Conservation (phyloP, 2,329 filamentous ascomycete species). For the Cordyceps militaris region DNA sequence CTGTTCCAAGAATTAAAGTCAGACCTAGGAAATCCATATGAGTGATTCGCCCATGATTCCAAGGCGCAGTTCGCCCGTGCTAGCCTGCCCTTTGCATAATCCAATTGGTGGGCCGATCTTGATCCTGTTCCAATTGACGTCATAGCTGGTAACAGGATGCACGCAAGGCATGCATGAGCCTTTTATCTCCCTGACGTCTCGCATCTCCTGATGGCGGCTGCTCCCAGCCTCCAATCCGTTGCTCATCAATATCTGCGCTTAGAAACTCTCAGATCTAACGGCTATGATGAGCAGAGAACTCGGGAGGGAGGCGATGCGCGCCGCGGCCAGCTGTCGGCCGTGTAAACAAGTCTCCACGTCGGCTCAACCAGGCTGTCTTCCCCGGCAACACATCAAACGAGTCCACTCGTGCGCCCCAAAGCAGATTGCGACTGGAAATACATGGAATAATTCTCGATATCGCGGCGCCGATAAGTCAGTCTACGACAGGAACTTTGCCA, state of each 20-base stretch:
- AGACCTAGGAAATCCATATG: too few species aligned
- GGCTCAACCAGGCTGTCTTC: not conserved
- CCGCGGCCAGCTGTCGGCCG: not conserved
- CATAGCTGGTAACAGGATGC: slow-evolving; percentile 8
- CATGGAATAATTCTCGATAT: not conserved
- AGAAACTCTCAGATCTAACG: not conserved
- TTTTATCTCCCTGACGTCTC: slow-evolving; percentile 1
- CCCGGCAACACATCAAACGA: not conserved
- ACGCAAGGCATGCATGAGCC: slow-evolving; percentile 3
- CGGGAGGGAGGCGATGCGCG: slow-evolving; percentile 7
- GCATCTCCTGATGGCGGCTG: not conserved
- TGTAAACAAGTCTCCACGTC: not conserved
- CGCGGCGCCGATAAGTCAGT: not conserved
- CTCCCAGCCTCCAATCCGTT: not conserved
- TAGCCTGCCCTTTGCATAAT: not conserved
- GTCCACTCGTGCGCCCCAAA: not conserved
- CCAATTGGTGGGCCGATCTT: slow-evolving; percentile 10
- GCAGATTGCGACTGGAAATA: not conserved
- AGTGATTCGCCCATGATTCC: not conserved
- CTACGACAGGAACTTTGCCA: not conserved
- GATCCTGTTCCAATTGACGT: slow-evolving; percentile 8
- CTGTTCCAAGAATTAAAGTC: too few species aligned
- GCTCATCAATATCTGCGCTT: not conserved
- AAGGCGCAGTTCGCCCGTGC: not conserved
- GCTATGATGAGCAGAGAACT: not conserved